These are phyloP conservation scores for Tylopilus plumbeoviolaceoides DNA, from an alignment of 768 basidiomycete species.

Conservation along the genomic window DNA sequence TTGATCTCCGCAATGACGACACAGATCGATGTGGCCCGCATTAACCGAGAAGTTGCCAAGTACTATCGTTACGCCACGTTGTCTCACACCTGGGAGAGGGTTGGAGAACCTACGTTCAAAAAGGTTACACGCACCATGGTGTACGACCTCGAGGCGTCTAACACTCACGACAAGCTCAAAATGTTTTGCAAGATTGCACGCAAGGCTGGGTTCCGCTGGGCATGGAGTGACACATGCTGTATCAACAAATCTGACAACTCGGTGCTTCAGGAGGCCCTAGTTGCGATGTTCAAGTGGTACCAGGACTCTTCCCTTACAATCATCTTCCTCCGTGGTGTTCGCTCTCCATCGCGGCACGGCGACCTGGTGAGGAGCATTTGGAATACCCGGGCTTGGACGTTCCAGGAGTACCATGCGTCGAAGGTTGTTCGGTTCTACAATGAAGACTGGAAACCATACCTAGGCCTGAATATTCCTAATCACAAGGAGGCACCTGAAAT, in stretches of 20 bases:
- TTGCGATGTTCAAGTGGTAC: slow-evolving; percentile 12
- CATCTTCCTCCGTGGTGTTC: neutral
- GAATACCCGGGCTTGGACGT: slow-evolving; percentile 1
- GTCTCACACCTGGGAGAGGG: neutral
- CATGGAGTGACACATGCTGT: neutral
- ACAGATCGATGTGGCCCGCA: neutral
- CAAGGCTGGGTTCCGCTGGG: neutral
- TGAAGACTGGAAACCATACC: neutral
- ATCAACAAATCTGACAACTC: neutral
- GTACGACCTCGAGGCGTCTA: neutral
- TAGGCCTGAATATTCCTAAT: neutral
- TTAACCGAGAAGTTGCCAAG: neutral
- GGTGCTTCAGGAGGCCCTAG: neutral
- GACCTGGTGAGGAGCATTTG: neutral
- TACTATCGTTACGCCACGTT: neutral
- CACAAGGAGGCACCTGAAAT: slow-evolving; percentile 5
- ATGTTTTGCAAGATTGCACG: neutral
- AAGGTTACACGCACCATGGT: neutral
- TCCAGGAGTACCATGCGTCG: neutral
- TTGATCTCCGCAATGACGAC: neutral
- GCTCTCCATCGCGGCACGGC: neutral
- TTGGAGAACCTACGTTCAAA: neutral
- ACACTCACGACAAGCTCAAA: neutral
- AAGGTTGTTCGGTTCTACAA: slow-evolving; percentile 7
- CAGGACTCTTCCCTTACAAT: neutral